phyloP scores from a whole-genome alignment of 257 asterid species.

The Linderniella brevidens region DNA sequence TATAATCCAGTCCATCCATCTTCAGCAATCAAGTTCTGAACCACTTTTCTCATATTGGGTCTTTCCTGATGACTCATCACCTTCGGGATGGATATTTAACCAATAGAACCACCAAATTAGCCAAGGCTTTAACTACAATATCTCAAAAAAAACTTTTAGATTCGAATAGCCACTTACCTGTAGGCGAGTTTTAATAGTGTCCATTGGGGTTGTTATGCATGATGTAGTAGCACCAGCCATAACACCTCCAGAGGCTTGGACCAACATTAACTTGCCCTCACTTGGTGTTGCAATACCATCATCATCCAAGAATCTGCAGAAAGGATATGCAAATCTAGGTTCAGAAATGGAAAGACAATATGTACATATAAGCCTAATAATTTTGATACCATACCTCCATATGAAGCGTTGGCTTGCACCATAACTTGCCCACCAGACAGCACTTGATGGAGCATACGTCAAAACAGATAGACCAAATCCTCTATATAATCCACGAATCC shows the following conservation, averaged over 20 bases:
- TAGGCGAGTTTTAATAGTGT: conserved; percentile 86
- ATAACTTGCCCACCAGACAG: conserved; percentile 99
- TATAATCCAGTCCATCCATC: conserved; percentile 94
- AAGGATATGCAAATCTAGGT: background rate
- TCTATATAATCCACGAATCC: conserved; percentile 82
- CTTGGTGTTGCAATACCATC: conserved; percentile 47
- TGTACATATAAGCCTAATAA: background rate
- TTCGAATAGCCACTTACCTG: conserved; percentile 27
- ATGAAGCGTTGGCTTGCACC: conserved; percentile 95
- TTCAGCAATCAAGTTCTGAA: conserved; percentile 56
- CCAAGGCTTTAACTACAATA: background rate
- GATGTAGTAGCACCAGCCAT: conserved; percentile 89
- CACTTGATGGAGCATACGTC: conserved; percentile 95
- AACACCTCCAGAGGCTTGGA: conserved; percentile 94
- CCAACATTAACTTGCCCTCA: conserved; percentile 42
- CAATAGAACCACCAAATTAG: background rate
- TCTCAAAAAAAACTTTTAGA: background rate
- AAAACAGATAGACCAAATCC: conserved; percentile 89
- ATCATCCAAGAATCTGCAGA: conserved; percentile 43
- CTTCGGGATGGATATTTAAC: conserved; percentile 19
- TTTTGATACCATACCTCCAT: conserved; percentile 42
- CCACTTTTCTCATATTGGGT: conserved; percentile 64
- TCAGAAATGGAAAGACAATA: conserved; percentile 9
- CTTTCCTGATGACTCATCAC: conserved; percentile 65
- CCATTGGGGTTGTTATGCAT: conserved; percentile 80